Conservation (phyloP, 495 filamentous ascomycete species). For the Penicillium paradoxum region DNA sequence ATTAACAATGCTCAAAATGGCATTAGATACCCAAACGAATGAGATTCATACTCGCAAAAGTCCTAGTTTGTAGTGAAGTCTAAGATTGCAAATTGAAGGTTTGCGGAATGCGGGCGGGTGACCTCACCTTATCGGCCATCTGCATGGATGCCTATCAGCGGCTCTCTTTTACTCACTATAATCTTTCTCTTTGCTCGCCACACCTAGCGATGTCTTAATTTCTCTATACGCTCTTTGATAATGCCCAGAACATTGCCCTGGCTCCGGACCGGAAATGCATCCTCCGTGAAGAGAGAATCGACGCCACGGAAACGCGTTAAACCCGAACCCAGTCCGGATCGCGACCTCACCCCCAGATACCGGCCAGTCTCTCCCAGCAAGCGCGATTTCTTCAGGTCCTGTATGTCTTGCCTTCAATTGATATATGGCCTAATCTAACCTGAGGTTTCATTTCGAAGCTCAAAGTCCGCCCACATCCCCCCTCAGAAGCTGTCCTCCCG, state of each 20-base stretch:
- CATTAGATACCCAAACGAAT: conserved; percentile 21
- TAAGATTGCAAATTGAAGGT: background rate
- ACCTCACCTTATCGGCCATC: conserved; percentile 25
- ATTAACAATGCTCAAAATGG: conserved; percentile 11
- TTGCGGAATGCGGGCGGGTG: conserved; percentile 12
- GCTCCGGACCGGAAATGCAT: conserved; percentile 16
- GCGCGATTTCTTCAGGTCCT: conserved; percentile 35
- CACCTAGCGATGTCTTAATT: background rate
- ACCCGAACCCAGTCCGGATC: conserved; percentile 10
- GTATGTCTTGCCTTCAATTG: conserved; percentile 13
- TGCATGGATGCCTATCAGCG: conserved; percentile 7
- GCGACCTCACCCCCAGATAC: conserved; percentile 15
- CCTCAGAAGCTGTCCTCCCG: conserved; percentile 34
- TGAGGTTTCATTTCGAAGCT: conserved; percentile 18
- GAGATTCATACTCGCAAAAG: background rate
- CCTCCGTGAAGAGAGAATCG: conserved; percentile 14
- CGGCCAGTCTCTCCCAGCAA: conserved; percentile 9
- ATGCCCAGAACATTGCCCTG: conserved; percentile 47
- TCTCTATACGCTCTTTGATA: background rate
- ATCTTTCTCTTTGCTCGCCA: background rate
- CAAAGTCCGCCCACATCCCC: conserved; percentile 41
- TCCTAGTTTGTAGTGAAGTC: background rate
- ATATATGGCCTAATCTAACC: background rate
- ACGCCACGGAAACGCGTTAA: conserved; percentile 27
- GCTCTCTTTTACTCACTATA: background rate